phyloP scores from a whole-genome alignment of 2,329 filamentous ascomycete genomes.

The Penicillium sp. region DNA sequence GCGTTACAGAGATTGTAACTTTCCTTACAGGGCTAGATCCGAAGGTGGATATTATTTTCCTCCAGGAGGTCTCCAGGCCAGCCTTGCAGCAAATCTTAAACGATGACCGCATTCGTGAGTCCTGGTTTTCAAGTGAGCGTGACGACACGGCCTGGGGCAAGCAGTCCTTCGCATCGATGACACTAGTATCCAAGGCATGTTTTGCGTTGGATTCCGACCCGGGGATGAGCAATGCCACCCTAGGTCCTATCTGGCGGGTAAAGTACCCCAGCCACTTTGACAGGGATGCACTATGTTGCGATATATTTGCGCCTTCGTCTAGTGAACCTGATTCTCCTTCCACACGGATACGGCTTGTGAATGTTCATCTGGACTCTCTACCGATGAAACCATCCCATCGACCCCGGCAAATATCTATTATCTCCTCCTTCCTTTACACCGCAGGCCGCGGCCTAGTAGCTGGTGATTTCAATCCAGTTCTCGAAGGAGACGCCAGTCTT shows the following conservation, averaged over 20 bases:
- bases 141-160: conserved; percentile 21
- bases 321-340: not conserved
- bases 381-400: conserved; percentile 29
- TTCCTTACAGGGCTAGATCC: conserved; percentile 4
- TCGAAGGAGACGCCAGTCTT: conserved; percentile 35
- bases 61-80: conserved; percentile 14
- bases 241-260: conserved; percentile 37
- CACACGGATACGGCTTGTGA: conserved; percentile 33
- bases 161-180: conserved; percentile 24
- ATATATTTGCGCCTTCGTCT: conserved; percentile 9
- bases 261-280: conserved; percentile 32
- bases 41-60: conserved; percentile 11
- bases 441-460: conserved; percentile 36
- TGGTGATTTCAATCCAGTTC: conserved; percentile 45
- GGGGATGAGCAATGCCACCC: conserved; percentile 18
- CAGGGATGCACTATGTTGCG: conserved; percentile 11
- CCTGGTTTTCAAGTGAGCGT: conserved; percentile 13
- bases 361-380: conserved; percentile 44
- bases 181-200: conserved; percentile 4
- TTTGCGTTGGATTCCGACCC: conserved; percentile 12
- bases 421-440: conserved; percentile 26
- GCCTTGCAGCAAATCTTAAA: conserved; percentile 11
- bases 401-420: conserved; percentile 32
- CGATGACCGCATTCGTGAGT: conserved; percentile 8
- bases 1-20: conserved; percentile 11